Base-by-base conservation (phyloP, 768 basidiomycete genomes). In the Boletus rubroflammeus region DNA sequence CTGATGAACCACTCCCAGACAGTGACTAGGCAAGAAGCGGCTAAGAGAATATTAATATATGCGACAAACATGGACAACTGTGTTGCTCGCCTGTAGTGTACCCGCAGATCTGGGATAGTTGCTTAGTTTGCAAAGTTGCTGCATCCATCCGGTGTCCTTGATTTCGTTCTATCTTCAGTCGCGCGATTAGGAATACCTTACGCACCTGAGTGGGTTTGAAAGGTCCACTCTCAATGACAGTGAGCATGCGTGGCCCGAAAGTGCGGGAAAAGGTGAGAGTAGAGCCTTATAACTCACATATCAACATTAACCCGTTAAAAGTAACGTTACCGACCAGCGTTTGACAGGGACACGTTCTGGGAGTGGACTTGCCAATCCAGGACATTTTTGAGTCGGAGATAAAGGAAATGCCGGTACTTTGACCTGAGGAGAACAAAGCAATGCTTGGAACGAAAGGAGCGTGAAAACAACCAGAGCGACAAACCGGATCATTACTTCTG, bases 1-100 rank as follows among this genome's bases (percentile, higher is more conserved):
- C 40, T 39, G 32, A 65, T 23, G n/a, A 65, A 9, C 0, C 36
- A 47, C 1, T 68, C 67, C 67, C 67, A 68, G 25, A 60, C 19
- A 4, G 38, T 54, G 44, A 60, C 29, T 1, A n/a, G 1, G 32
- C 50, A 51, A 26, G 59, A 47, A 29, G 55, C 49, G 6, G n/a
- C 67, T 66, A 10, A 14, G 19, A 44, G 38, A 23, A 9, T 8
- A 3, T 14, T 28, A 6, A 32, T 8, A 17, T 7, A 13, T 11
- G 35, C 7, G 21, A 50, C 15, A 34, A 21, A 50, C 6, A 21
- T 7, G 9, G 19, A 28, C 2, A 8, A n/a, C 15, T 6, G 28
- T 23, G 15, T 19, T 13, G 43, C 46, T 51, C 26, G 57, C 61
- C 50, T 43, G 62, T 13, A 23, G 23, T 26, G 23, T 51, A 64